A percentile compares a stretch with the other conserved stretches of the same genome.
Evolutionary conservation across 2,329 filamentous ascomycete species (phyloP).

Genomic region (Cladosporium sphaerospermum): DNA sequence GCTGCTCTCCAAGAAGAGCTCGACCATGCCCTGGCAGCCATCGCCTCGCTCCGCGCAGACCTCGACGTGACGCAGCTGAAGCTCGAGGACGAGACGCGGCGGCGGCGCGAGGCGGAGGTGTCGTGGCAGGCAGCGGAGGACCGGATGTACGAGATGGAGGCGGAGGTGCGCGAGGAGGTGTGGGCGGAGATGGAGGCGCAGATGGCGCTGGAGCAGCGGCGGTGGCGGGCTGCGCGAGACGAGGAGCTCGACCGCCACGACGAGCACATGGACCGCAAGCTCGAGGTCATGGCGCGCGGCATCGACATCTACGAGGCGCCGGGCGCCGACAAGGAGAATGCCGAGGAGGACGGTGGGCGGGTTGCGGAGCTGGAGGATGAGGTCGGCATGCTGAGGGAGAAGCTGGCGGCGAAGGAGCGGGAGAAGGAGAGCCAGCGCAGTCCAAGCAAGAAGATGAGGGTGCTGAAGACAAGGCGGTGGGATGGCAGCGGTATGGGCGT

Average conservation of each 20-base stretch:
- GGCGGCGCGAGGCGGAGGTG: conserved; percentile 65
- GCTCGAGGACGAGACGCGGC: conserved; percentile 63
- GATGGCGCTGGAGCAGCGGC: conserved; percentile 65
- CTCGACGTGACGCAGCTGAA: conserved; percentile 67
- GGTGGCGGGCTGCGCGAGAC: conserved; percentile 76
- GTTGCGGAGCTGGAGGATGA: conserved; percentile 39
- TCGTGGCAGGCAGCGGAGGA: conserved; percentile 61
- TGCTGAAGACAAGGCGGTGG: conserved; percentile 46
- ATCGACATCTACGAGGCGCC: conserved; percentile 38
- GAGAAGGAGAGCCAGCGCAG: conserved; percentile 35
- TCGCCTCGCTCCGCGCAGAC: conserved; percentile 70
- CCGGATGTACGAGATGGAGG: conserved; percentile 68
- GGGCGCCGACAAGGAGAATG: conserved; percentile 29
- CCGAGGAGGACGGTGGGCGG: conserved; percentile 6
- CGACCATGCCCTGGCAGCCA: conserved; percentile 74
- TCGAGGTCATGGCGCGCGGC: conserved; percentile 62
- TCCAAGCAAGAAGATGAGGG: conserved; percentile 45
- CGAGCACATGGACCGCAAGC: conserved; percentile 81
- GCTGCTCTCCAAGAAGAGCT: conserved; percentile 56
- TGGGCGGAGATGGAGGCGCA: conserved; percentile 77
- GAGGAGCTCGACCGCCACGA: conserved; percentile 72
- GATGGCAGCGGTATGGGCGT: conserved; percentile 31
- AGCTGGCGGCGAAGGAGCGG: conserved; percentile 35
- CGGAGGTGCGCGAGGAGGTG: conserved; percentile 82
- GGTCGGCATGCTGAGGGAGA: conserved; percentile 37